These are phyloP conservation scores for Deinandra increscens DNA, from an alignment of 129 eudicot species.

Conservation along the genomic window DNA sequence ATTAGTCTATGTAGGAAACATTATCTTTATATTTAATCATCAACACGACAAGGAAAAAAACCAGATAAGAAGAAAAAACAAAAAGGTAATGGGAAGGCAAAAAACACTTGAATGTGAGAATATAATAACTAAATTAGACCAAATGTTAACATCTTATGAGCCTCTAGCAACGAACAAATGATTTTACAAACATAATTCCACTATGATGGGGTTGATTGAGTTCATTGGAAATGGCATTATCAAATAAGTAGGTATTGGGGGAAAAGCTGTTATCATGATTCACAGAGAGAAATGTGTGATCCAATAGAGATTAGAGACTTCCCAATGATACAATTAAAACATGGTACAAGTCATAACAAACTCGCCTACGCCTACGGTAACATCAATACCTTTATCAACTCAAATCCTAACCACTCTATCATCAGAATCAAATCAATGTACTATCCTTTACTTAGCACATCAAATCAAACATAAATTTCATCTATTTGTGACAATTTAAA, in stretches of 20 bases:
- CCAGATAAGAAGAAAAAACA: neutral
- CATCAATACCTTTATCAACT: neutral
- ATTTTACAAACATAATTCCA: conserved; percentile 8
- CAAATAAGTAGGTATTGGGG: neutral
- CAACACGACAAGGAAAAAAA: conserved; percentile 2
- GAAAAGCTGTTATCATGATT: neutral
- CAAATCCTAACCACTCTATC: neutral
- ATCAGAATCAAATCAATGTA: neutral
- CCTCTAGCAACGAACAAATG: conserved; percentile 1
- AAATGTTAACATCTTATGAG: neutral
- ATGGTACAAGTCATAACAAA: no score
- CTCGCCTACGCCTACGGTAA: neutral
- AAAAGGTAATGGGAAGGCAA: neutral
- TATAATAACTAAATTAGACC: neutral
- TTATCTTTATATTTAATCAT: no score
- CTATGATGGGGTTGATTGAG: conserved; percentile 10
- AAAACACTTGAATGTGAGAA: neutral
- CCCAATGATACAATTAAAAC: no score
- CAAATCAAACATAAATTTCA: conserved; percentile 19
- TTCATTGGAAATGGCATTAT: conserved; percentile 3
- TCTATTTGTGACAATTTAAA: conserved; percentile 5
- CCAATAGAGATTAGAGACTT: no score
- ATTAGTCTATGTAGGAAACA: neutral
- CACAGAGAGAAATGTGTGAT: no score
- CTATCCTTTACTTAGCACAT: neutral